A percentile compares a stretch with the other conserved stretches of the same genome.
Conservation (phyloP, 1,139 yeast genomes). For the Protomyces macrosporus region DNA sequence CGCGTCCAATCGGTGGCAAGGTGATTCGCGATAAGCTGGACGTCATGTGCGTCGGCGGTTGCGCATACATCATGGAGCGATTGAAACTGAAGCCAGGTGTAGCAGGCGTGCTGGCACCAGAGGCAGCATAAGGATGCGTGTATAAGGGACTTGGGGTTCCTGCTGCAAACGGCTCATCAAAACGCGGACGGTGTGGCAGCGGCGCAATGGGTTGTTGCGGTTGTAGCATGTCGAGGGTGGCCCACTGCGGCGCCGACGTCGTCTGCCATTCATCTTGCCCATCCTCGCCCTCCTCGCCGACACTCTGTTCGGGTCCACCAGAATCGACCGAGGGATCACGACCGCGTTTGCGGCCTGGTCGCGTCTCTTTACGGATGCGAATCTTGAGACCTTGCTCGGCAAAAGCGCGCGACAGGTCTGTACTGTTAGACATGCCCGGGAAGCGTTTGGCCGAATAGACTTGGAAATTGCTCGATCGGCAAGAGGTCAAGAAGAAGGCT, state of each 20-base stretch:
- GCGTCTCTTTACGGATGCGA: conserved; percentile 17
- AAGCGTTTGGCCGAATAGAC: conserved; percentile 41
- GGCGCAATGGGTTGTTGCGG: neutral
- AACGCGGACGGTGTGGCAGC: neutral
- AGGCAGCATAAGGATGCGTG: neutral
- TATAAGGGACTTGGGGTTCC: neutral
- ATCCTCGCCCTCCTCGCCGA: neutral
- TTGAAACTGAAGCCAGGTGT: neutral
- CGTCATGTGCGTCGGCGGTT: too few relatives aligned
- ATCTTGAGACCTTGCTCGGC: conserved; percentile 23
- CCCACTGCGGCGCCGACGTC: too few relatives aligned
- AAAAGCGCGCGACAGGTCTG: conserved; percentile 16
- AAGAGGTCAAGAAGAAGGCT: neutral
- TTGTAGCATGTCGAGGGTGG: neutral
- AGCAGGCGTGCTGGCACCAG: neutral
- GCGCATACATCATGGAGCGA: too few relatives aligned
- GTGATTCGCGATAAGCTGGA: neutral
- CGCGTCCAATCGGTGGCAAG: neutral
- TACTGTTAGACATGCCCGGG: conserved; percentile 37
- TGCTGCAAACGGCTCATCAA: too few relatives aligned
- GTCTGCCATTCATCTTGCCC: neutral
- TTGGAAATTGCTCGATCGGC: conserved; percentile 36
- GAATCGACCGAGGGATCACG: neutral
- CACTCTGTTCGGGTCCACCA: neutral
- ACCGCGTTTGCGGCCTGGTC: conserved; percentile 3